Conservation (phyloP, 2,329 filamentous ascomycete species). For the Alternaria gansuensis region DNA sequence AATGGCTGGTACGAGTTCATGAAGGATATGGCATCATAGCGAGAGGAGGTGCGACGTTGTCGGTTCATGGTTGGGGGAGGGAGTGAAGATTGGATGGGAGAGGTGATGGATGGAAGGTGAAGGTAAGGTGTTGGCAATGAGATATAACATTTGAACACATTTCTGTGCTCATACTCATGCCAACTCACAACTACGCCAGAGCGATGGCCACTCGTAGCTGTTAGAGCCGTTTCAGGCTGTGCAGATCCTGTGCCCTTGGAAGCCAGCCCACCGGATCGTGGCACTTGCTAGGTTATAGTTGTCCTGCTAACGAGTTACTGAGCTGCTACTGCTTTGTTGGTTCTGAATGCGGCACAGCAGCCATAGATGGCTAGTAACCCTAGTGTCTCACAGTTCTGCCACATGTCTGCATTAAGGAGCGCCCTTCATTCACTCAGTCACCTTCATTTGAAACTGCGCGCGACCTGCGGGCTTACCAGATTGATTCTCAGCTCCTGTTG, state of each 20-base stretch:
- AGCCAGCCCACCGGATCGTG: neutral
- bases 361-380: neutral
- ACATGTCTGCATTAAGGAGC: neutral
- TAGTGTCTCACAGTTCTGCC: conserved; percentile 1
- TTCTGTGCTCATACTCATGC: neutral
- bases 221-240: neutral
- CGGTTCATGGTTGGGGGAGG: neutral
- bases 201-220: neutral
- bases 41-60: neutral
- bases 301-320: neutral
- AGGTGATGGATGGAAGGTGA: neutral
- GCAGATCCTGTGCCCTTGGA: neutral
- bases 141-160: neutral
- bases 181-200: neutral
- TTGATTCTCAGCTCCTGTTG: too few relatives aligned
- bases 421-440: neutral
- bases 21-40: neutral
- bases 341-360: neutral
- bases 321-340: neutral
- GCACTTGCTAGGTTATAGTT: neutral
- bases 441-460: too few relatives aligned
- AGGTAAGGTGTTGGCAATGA: neutral
- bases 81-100: neutral
- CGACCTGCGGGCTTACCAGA: too few relatives aligned
- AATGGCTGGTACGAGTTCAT: conserved; percentile 1